These are phyloP conservation scores for Spongispora temasekensis DNA, from an alignment of 1,284 basidiomycete genomes.

Conservation along the genomic window DNA sequence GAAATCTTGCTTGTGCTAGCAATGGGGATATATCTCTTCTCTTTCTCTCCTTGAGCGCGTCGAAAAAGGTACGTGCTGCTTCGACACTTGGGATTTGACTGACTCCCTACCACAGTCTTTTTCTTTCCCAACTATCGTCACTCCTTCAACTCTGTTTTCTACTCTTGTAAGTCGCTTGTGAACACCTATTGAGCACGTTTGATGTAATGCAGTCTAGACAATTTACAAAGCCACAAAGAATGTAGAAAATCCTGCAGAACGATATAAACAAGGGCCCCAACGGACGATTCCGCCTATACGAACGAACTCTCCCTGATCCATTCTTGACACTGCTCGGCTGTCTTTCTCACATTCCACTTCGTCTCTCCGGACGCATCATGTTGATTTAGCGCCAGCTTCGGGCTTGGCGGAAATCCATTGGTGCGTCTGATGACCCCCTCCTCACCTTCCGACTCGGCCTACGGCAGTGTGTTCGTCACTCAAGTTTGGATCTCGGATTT, in stretches of 20 bases:
- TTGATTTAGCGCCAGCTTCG: conserved; percentile 11
- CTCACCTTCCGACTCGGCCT: not conserved
- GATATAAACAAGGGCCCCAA: not conserved
- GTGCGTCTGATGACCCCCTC: conserved; percentile 1
- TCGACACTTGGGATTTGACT: no score
- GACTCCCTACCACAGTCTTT: no score
- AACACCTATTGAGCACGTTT: no score
- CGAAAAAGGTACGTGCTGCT: no score
- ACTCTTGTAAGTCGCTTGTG: no score
- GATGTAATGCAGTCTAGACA: no score
- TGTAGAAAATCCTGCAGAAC: not conserved
- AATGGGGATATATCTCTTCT: no score
- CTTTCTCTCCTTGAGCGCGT: no score
- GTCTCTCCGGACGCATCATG: conserved; percentile 2
- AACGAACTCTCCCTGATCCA: not conserved
- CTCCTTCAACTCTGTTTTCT: no score
- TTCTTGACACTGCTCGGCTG: not conserved
- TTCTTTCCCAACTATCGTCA: no score
- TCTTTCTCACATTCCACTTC: not conserved
- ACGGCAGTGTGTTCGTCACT: not conserved
- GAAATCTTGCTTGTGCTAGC: no score
- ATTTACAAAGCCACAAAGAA: no score
- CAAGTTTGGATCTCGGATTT: conserved; percentile 1
- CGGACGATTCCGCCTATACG: not conserved
- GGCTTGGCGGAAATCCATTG: conserved; percentile 6